These are phyloP conservation scores for Cyclotella choctawhatcheeana DNA, from an alignment of 108 stramenopile genomes.

Conservation along the genomic window DNA sequence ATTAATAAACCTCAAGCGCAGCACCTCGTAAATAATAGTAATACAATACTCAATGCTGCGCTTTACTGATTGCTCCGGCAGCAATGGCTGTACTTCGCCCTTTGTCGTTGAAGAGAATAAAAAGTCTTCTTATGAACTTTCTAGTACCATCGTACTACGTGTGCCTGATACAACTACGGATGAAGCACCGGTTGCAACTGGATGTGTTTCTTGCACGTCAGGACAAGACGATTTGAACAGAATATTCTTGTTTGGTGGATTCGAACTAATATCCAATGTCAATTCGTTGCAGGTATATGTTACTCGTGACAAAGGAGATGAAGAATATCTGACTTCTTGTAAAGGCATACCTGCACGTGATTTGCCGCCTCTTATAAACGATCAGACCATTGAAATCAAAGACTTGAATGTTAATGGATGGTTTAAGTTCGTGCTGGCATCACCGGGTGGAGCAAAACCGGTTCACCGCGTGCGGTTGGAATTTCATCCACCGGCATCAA, in stretches of 20 bases:
- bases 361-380: slow-evolving; percentile 10
- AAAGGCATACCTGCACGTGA: slow-evolving; percentile 44
- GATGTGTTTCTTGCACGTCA: not conserved
- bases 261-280: slow-evolving; percentile 41
- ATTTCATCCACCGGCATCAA: slow-evolving; percentile 10
- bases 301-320: slow-evolving; percentile 7
- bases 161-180: not conserved
- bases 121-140: slow-evolving; percentile 35
- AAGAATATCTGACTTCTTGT: slow-evolving; percentile 43
- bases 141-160: slow-evolving; percentile 7
- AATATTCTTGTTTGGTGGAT: slow-evolving; percentile 48
- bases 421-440: slow-evolving; percentile 42
- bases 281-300: slow-evolving; percentile 35
- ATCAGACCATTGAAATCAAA: not conserved
- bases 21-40: no score
- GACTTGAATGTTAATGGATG: no score
- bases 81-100: not conserved
- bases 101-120: slow-evolving; percentile 39
- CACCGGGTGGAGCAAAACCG: slow-evolving; percentile 46
- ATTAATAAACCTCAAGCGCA: no score
- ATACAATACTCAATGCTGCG: not conserved
- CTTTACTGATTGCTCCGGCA: not conserved
- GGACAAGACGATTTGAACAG: not conserved
- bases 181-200: not conserved
- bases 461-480: slow-evolving; percentile 31